Evolutionary conservation across 2,329 filamentous ascomycete genomes (phyloP).

Genomic region (Xylaria sp.): DNA sequence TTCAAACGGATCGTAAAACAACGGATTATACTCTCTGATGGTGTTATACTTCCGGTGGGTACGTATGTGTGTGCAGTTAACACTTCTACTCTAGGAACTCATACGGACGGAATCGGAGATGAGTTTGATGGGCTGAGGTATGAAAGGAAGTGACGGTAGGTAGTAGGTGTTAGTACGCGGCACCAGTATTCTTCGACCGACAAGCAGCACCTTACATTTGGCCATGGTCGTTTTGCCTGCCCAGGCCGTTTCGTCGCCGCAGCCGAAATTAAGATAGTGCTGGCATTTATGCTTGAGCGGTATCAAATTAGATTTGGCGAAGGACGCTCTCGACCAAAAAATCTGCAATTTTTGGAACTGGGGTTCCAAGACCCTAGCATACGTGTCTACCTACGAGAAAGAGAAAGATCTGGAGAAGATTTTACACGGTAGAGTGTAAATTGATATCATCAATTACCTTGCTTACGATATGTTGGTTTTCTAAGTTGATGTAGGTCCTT

Average conservation of each 20-base stretch:
- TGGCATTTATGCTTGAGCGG: not conserved
- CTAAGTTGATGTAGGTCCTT: too few relatives aligned
- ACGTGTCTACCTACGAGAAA: not conserved
- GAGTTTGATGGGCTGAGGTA: not conserved
- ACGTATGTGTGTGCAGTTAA: not conserved
- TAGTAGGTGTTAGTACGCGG: not conserved
- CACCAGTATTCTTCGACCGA: not conserved
- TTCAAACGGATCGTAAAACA: not conserved
- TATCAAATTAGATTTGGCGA: not conserved
- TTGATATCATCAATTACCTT: not conserved
- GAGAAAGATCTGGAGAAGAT: not conserved
- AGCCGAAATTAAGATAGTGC: not conserved
- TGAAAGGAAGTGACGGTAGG: not conserved
- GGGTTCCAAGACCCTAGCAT: not conserved
- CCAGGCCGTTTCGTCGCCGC: not conserved
- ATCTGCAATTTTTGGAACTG: not conserved
- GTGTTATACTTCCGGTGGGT: not conserved
- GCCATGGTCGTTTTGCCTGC: not conserved
- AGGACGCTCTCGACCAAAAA: not conserved
- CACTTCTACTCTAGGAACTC: not conserved
- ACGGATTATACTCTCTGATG: not conserved
- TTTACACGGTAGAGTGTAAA: not conserved
- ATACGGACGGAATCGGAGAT: not conserved
- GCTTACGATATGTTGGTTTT: not conserved
- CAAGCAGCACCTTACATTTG: not conserved